Percentiles rank a stretch among this genome's conserved stretches.
Evolutionary conservation across 1,139 yeast species (phyloP).

Genomic region (Magnusiomyces suaveolens): DNA sequence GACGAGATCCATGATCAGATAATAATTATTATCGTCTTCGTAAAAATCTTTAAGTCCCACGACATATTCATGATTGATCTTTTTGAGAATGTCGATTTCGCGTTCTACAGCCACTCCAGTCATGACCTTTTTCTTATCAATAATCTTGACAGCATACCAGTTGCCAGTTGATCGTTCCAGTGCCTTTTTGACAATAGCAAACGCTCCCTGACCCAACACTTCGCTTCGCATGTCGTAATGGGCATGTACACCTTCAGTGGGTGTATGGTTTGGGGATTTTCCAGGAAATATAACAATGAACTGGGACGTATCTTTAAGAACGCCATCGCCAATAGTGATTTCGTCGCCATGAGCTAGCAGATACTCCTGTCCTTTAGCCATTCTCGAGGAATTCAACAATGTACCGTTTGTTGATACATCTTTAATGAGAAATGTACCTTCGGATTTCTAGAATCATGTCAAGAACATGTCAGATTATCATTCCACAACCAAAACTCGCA

Average conservation of each 20-base stretch:
- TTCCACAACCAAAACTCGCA: too few species aligned
- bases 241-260: slow-evolving; percentile 41
- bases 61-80: slow-evolving; percentile 73
- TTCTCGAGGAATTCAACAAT: slow-evolving; percentile 59
- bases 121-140: slow-evolving; percentile 72
- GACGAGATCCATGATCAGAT: slow-evolving; percentile 87
- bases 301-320: slow-evolving; percentile 61
- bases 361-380: slow-evolving; percentile 74
- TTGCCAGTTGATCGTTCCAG: slow-evolving; percentile 77
- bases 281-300: slow-evolving; percentile 56
- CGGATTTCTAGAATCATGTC: slow-evolving; percentile 11
- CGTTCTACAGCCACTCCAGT: slow-evolving; percentile 80
- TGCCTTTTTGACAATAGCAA: slow-evolving; percentile 89
- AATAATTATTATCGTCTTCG: slow-evolving; percentile 72
- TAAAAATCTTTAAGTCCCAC: slow-evolving; percentile 74
- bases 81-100: slow-evolving; percentile 69
- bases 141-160: slow-evolving; percentile 82
- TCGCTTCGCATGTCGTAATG: slow-evolving; percentile 74
- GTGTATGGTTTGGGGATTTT: slow-evolving; percentile 14
- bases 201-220: slow-evolving; percentile 91
- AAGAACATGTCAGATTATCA: not conserved
- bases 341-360: slow-evolving; percentile 87
- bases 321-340: slow-evolving; percentile 82
- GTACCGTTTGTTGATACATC: slow-evolving; percentile 72
- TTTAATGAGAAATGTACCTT: slow-evolving; percentile 20